Evolutionary conservation across 1,139 yeast genomes (phyloP).

Genomic region (Magnusiomyces sp.): DNA sequence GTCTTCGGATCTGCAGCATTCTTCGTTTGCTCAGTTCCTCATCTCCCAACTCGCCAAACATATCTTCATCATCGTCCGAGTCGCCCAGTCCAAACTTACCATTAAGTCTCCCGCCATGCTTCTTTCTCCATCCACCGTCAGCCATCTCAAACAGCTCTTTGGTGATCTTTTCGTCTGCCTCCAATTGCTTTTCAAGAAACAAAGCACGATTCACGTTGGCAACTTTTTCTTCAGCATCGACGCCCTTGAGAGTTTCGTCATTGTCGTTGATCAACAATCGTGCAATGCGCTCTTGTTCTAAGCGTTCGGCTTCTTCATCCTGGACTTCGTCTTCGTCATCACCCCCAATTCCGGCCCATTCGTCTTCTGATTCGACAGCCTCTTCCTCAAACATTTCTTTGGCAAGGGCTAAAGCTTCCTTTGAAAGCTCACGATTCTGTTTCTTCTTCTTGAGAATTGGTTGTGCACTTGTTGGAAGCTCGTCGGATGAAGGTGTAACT

Average conservation of each 20-base stretch:
- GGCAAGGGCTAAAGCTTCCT: conserved; percentile 16
- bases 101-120: background rate
- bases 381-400: conserved; percentile 58
- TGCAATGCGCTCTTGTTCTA: no score
- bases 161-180: background rate
- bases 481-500: no score
- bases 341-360: conserved; percentile 58
- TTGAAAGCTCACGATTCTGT: background rate
- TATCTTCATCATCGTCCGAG: background rate
- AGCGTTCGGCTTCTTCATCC: background rate
- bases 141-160: background rate
- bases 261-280: conserved; percentile 1
- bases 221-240: background rate
- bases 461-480: background rate
- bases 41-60: background rate
- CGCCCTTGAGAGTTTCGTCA: conserved; percentile 1
- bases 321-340: background rate
- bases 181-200: background rate
- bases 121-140: background rate
- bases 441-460: background rate
- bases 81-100: background rate
- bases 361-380: conserved; percentile 91
- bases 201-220: background rate
- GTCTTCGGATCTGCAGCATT: background rate
- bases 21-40: background rate